Conservation (phyloP, 331 rosid genomes). For the Pyracantha coccinea region DNA sequence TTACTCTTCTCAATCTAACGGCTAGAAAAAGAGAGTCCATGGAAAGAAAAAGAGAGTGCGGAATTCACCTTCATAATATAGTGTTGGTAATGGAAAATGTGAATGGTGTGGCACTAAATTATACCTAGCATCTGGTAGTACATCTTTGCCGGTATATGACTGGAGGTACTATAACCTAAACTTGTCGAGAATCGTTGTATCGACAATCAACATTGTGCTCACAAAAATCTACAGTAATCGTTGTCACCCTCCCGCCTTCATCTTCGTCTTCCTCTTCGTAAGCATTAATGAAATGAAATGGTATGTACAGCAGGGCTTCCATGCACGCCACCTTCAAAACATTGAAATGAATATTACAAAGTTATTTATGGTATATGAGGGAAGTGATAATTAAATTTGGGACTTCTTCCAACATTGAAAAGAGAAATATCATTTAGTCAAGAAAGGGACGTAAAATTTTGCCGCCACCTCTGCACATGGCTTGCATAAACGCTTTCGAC, state of each 20-base stretch:
- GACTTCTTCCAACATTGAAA: too few relatives aligned
- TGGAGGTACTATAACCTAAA: slow-evolving; percentile 64
- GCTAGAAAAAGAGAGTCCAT: too few relatives aligned
- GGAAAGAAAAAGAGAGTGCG: too few relatives aligned
- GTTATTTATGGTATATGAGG: too few relatives aligned
- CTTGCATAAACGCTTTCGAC: slow-evolving; percentile 71
- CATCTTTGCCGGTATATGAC: slow-evolving; percentile 39
- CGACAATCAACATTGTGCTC: slow-evolving; percentile 55
- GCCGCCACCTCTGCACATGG: slow-evolving; percentile 75
- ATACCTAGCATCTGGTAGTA: slow-evolving; percentile 81
- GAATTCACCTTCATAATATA: too few relatives aligned
- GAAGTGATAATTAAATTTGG: too few relatives aligned
- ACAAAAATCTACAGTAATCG: slow-evolving; percentile 66
- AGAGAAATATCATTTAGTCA: too few relatives aligned
- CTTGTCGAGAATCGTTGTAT: slow-evolving; percentile 44
- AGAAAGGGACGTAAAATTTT: slow-evolving; percentile 38
- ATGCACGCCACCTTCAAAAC: slow-evolving; percentile 66
- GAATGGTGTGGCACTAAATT: too few relatives aligned
- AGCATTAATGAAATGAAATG: slow-evolving; percentile 87
- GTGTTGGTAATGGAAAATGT: too few relatives aligned
- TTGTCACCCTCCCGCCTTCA: slow-evolving; percentile 68
- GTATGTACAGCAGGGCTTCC: slow-evolving; percentile 69
- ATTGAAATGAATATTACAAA: neutral
- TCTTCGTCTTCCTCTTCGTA: slow-evolving; percentile 56
- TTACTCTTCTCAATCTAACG: too few relatives aligned